A percentile compares a stretch with the other conserved stretches of the same genome.
Evolutionary conservation across 2,329 filamentous ascomycete genomes (phyloP).

Genomic region (Diaporthe sp.): DNA sequence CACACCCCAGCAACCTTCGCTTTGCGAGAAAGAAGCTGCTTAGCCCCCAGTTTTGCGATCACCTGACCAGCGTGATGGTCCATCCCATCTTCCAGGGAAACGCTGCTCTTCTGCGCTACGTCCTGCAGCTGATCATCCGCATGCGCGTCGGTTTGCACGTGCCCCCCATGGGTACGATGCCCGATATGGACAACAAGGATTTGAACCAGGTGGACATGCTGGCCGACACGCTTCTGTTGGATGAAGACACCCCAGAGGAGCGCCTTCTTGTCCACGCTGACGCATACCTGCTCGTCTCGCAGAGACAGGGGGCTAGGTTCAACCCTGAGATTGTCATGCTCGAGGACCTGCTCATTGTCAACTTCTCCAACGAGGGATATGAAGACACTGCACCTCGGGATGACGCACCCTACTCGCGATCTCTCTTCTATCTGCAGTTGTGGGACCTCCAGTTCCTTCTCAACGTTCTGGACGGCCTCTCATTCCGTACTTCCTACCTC

Average conservation of each 20-base stretch:
- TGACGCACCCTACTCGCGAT: not conserved
- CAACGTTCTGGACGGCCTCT: not conserved
- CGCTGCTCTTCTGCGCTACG: not conserved
- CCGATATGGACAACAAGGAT: not conserved
- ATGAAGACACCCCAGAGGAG: not conserved
- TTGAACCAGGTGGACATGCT: not conserved
- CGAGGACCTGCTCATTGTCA: not conserved
- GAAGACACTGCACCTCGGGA: not conserved
- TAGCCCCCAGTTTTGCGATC: not conserved
- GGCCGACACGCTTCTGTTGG: not conserved
- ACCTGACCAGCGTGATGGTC: not conserved
- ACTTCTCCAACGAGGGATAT: not conserved
- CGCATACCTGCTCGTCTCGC: not conserved
- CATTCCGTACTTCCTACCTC: not conserved
- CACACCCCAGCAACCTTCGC: not conserved
- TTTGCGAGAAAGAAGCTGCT: not conserved
- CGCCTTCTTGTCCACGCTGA: not conserved
- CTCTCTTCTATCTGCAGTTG: slow-evolving; percentile 14
- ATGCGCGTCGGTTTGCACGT: slow-evolving; percentile 9
- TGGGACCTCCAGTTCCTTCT: slow-evolving; percentile 17
- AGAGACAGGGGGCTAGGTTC: not conserved
- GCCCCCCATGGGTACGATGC: slow-evolving; percentile 6
- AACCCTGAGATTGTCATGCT: slow-evolving; percentile 8
- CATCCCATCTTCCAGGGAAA: slow-evolving; percentile 23
- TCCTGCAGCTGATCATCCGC: not conserved